Evolutionary conservation across 352 stramenopile species (phyloP).

Genomic region (Phytophthora cryptogea): DNA sequence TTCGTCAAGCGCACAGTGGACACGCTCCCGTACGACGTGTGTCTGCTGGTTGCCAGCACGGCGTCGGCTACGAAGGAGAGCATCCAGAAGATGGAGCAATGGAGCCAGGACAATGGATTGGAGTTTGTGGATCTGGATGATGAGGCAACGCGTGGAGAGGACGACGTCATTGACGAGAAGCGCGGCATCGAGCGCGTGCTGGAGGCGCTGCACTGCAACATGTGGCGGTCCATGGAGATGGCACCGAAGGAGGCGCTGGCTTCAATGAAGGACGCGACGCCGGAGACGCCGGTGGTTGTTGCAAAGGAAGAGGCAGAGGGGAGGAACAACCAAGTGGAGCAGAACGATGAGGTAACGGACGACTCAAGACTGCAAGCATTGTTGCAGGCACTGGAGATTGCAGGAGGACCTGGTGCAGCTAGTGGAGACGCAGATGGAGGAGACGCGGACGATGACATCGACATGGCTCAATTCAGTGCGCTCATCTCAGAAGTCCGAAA

Average conservation of each 20-base stretch:
- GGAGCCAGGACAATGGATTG: slow-evolving; percentile 66
- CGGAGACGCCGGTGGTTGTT: slow-evolving; percentile 1
- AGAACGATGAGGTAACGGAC: slow-evolving; percentile 16
- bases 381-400: slow-evolving; percentile 52
- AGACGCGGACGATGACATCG: slow-evolving; percentile 47
- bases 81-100: slow-evolving; percentile 43
- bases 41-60: slow-evolving; percentile 49
- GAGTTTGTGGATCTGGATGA: slow-evolving; percentile 56
- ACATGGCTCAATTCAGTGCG: slow-evolving; percentile 64
- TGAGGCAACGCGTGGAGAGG: neutral
- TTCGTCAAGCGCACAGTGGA: slow-evolving; percentile 57
- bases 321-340: slow-evolving; percentile 9
- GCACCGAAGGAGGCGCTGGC: slow-evolving; percentile 10
- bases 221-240: slow-evolving; percentile 82
- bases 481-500: slow-evolving; percentile 68
- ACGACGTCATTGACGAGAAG: slow-evolving; percentile 42
- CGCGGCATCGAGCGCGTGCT: slow-evolving; percentile 67
- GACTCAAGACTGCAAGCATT: slow-evolving; percentile 51
- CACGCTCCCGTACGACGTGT: slow-evolving; percentile 57
- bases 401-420: slow-evolving; percentile 16
- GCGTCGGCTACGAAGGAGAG: slow-evolving; percentile 28
- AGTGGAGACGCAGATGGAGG: neutral
- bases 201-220: slow-evolving; percentile 77
- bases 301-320: slow-evolving; percentile 8
- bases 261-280: neutral